Evolutionary conservation across 176 grass and related monocot species (phyloP).

Genomic region (Pontederia paniculata): DNA sequence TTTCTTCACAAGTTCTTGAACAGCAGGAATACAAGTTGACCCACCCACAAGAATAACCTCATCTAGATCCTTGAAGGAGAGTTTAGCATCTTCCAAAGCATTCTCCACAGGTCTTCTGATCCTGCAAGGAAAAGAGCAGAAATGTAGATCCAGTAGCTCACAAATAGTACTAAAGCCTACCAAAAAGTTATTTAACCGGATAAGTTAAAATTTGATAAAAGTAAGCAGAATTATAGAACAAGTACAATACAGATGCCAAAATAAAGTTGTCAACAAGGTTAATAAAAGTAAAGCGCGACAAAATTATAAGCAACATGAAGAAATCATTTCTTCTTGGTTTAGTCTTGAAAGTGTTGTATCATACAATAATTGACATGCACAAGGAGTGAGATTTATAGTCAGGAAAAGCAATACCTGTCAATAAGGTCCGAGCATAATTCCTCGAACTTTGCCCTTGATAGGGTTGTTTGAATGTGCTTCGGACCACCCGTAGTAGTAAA

Average conservation of each 20-base stretch:
- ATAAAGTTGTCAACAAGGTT: too few relatives aligned
- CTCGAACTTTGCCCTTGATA: constrained; percentile 15
- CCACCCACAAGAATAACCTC: constrained; percentile 17
- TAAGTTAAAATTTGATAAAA: too few relatives aligned
- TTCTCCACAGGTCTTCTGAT: constrained; percentile 7
- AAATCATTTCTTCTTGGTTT: too few relatives aligned
- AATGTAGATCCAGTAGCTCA: background rate
- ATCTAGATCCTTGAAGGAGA: constrained; percentile 13
- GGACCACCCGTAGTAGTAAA: constrained; percentile 14
- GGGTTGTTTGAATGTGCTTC: background rate
- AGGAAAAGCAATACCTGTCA: constrained; percentile 2
- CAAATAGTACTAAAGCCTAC: too few relatives aligned
- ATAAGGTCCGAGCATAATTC: constrained; percentile 17
- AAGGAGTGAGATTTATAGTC: background rate
- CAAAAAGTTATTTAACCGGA: too few relatives aligned
- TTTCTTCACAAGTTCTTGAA: constrained; percentile 11
- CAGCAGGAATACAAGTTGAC: constrained; percentile 14
- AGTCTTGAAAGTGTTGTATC: too few relatives aligned
- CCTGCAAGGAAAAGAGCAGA: background rate
- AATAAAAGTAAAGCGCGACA: too few relatives aligned
- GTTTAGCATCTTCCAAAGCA: constrained; percentile 12
- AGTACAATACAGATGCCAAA: too few relatives aligned
- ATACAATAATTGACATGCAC: too few relatives aligned
- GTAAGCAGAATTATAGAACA: too few relatives aligned
- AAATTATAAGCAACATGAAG: too few relatives aligned